phyloP scores from a whole-genome alignment of 176 grass and related monocot genomes.

The Calamus simplicifolius region DNA sequence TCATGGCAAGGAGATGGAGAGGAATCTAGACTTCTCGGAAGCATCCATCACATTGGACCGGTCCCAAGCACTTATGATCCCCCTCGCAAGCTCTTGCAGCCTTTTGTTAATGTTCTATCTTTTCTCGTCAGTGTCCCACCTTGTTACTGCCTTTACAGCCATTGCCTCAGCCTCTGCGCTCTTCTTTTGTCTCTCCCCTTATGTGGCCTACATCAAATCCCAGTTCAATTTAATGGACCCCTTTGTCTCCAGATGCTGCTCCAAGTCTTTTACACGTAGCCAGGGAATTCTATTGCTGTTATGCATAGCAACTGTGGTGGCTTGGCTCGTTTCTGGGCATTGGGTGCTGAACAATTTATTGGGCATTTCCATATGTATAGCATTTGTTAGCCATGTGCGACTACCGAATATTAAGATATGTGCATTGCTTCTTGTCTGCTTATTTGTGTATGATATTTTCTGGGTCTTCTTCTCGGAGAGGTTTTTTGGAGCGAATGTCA shows the following conservation, averaged over 20 bases:
- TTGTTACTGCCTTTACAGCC: slow-evolving; percentile 71
- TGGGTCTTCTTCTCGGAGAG: slow-evolving; percentile 99
- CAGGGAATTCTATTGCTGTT: slow-evolving; percentile 53
- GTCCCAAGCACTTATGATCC: slow-evolving; percentile 82
- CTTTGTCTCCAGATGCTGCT: slow-evolving; percentile 70
- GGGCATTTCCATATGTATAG: slow-evolving; percentile 84
- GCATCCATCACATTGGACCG: slow-evolving; percentile 78
- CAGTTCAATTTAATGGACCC: slow-evolving; percentile 50
- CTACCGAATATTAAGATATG: slow-evolving; percentile 98
- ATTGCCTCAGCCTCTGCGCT: slow-evolving; percentile 67
- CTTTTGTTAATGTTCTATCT: slow-evolving; percentile 91
- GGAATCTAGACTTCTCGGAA: slow-evolving; percentile 91
- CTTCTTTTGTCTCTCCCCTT: slow-evolving; percentile 80
- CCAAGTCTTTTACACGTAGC: slow-evolving; percentile 64
- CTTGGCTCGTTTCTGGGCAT: slow-evolving; percentile 85
- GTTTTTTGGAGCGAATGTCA: slow-evolving; percentile 96
- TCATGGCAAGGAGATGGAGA: slow-evolving; percentile 88
- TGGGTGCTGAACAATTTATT: slow-evolving; percentile 88
- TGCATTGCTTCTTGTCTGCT: slow-evolving; percentile 63
- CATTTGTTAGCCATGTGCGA: slow-evolving; percentile 94
- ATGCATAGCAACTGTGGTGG: slow-evolving; percentile 44
- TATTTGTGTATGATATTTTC: slow-evolving; percentile 94
- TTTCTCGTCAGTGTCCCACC: slow-evolving; percentile 85
- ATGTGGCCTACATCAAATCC: slow-evolving; percentile 37
- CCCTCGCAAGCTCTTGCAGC: slow-evolving; percentile 78